phyloP scores from a whole-genome alignment of 305 asterid genomes.

The Solanum hybrid region DNA sequence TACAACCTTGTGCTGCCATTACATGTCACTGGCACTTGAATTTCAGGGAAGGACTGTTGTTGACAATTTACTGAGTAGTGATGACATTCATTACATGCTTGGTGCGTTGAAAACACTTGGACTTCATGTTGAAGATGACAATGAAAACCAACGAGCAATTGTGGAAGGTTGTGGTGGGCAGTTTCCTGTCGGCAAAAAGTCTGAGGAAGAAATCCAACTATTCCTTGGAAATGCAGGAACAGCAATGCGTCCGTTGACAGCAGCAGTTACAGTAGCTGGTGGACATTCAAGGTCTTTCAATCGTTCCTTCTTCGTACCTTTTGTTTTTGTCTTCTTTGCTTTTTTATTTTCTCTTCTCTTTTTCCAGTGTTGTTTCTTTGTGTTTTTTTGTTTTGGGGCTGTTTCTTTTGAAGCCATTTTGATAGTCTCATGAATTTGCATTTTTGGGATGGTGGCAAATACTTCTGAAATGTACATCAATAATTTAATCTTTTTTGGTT shows the following conservation, averaged over 20 bases:
- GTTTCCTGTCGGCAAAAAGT: constrained; percentile 71
- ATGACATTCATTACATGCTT: constrained; percentile 92
- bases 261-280: constrained; percentile 95
- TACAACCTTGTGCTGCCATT: background rate
- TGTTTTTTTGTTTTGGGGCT: background rate
- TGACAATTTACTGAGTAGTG: constrained; percentile 88
- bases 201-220: constrained; percentile 77
- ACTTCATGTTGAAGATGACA: constrained; percentile 71
- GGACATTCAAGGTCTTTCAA: constrained; percentile 60
- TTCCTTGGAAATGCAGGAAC: constrained; percentile 99
- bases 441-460: background rate
- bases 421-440: background rate
- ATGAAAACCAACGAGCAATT: constrained; percentile 55
- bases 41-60: constrained; percentile 86
- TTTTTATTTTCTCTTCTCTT: background rate
- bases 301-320: background rate
- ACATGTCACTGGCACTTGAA: constrained; percentile 7
- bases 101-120: constrained; percentile 92
- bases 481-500: background rate
- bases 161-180: constrained; percentile 86
- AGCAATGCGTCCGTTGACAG: constrained; percentile 98
- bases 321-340: background rate
- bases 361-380: background rate
- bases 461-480: background rate
- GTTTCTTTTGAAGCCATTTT: background rate